phyloP scores from a whole-genome alignment of 176 grass and related monocot genomes.

The Musa beccarii region DNA sequence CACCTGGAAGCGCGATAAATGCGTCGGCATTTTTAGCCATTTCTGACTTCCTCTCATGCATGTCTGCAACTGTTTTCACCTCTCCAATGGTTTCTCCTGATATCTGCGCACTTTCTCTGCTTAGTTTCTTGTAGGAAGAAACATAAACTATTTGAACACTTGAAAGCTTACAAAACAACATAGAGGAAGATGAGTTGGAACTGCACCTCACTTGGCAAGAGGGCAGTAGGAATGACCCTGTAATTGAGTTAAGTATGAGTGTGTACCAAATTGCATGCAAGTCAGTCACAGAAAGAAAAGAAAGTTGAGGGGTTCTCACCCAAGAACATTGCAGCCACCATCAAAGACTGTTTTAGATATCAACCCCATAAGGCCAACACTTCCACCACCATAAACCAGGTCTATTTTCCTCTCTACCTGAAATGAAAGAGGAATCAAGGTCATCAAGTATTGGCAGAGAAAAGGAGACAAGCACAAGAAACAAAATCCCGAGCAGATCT shows the following conservation, averaged over 20 bases:
- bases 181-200: neutral
- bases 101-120: constrained; percentile 24
- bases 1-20: constrained; percentile 73
- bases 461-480: no score
- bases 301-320: constrained; percentile 27
- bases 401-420: constrained; percentile 73
- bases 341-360: constrained; percentile 72
- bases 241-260: neutral
- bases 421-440: constrained; percentile 11
- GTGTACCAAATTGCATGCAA: no score
- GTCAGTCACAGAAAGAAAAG: no score
- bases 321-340: constrained; percentile 80
- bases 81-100: constrained; percentile 60
- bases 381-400: constrained; percentile 92
- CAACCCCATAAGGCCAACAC: constrained; percentile 79
- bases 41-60: constrained; percentile 81
- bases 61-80: constrained; percentile 65
- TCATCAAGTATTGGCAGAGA: no score
- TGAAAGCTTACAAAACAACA: neutral
- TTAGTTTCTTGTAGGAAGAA: neutral
- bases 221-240: constrained; percentile 81
- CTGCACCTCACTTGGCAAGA: constrained; percentile 62
- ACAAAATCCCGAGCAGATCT: no score
- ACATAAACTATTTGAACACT: no score
- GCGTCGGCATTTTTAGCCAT: constrained; percentile 68